Evolutionary conservation across 208 protist genomes (phyloP), one percentile per base, ranked within the genome.

Genomic region (Leishmania tarentolae): DNA sequence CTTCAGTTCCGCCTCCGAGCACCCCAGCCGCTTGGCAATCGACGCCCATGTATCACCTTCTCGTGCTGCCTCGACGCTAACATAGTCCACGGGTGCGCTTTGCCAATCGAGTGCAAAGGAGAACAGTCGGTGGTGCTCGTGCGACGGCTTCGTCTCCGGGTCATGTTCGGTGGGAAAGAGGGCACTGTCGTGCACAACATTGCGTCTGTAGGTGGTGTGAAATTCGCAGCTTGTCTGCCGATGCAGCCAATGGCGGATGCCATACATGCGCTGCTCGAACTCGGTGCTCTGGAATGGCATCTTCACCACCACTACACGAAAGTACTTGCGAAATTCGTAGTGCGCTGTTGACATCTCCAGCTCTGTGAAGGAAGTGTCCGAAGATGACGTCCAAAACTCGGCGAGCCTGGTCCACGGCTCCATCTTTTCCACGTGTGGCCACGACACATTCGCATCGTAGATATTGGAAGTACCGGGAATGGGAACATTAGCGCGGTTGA

Each of bases 81-180:
- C 83, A 61, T 86, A 90, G 79, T 91, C 87, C 6, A 95, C 92
- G 0, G 95, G 93, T 0, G 88, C 83, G n/a, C 83, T 90, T 76
- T 96, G 90, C 93, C 95, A 98, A 76, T 98, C 95, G 21, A 98
- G 77, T 15, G 95, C 95, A 71, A 98, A 98, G 31, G 93, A 97
- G 84, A 98, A 97, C 47, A 97, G 79, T n/a, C 95, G 92, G 82
- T 98, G 95, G 79, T 98, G 91, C 79, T 96, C 92, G 78, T 97
- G 93, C 4, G 87, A 93, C 4, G 93, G 88, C 40, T 78, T 78
- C 19, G 79, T 86, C 21, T 80, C 80, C 1, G 88, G 82, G 77
- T 97, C 93, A 79, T 96, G 93, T 83, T 97, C 91, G 35, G 90
- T 93, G 0, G 95, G 95, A 79, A 96, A 98, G 24, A 94, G 75